Evolutionary conservation across 495 filamentous ascomycete genomes (phyloP), one percentile per base, ranked within the genome.

Genomic region (Cercophora newfieldiana): DNA sequence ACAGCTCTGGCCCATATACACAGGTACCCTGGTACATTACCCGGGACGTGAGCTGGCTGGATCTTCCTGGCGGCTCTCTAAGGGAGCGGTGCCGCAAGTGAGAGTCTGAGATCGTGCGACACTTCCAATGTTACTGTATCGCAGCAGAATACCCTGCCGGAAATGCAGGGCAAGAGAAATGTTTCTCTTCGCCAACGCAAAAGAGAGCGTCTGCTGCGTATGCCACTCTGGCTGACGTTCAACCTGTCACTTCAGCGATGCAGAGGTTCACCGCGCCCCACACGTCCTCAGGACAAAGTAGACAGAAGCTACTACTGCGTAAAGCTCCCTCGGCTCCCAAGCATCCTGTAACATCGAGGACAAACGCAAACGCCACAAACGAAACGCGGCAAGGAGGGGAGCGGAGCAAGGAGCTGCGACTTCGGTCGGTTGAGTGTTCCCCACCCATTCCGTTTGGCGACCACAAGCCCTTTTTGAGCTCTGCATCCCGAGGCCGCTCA

Each of bases 1-100:
- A 14, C 12, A 44, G 4, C 37, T 44, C 37, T 44, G 10, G 37
- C 37, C 12, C 37, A 44, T 14, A 44, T 8, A 14, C 18, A 44
- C 30, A 56, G 16, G 6, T 21, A 10, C 58, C 30, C 58, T 60
- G 58, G 58, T 60, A 60, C 58, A 22, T 48, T 60, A 60, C 58
- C 58, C 58, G 58, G 48, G 58, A 25, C n/a, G n/a, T n/a, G n/a
- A n/a, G n/a, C n/a, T 26, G 30, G 19, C 58, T 21, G 33, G 30
- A 44, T 60, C 25, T 25, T 21, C 37, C 16, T 59, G n/a, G 57
- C 22, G 4, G 30, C 21, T 22, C 28, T 47, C 33, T n/a, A n/a
- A n/a, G n/a, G n/a, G n/a, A n/a, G n/a, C n/a, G n/a, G n/a, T n/a
- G n/a, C n/a, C n/a, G n/a, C 58, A 60, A 60, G 47, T 37, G 25